These are phyloP conservation scores for Mallotus japonicus DNA, from an alignment of 441 rosid species.

Conservation along the genomic window DNA sequence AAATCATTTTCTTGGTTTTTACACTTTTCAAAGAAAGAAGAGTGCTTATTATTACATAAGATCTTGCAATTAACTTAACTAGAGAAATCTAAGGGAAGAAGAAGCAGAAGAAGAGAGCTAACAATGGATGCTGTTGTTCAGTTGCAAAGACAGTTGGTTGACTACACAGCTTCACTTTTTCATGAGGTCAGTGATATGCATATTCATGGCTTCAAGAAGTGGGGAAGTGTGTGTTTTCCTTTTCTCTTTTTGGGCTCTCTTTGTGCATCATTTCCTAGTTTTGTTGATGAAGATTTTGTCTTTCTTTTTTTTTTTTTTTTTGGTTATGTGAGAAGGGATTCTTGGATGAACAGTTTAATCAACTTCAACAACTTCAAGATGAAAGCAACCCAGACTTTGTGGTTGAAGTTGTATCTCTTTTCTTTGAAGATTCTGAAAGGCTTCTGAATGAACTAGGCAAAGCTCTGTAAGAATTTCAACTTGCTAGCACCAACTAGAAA, in stretches of 20 bases:
- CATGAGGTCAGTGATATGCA: slow-evolving; percentile 38
- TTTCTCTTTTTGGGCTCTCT: background rate
- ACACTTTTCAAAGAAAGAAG: slow-evolving; percentile 14
- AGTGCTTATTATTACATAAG: slow-evolving; percentile 15
- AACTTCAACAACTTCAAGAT: slow-evolving; percentile 65
- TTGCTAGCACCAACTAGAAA: too few species aligned
- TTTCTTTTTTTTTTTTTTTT: background rate
- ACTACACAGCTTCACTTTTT: slow-evolving; percentile 45
- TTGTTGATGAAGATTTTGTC: slow-evolving; percentile 9
- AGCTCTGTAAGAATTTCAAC: slow-evolving; percentile 40
- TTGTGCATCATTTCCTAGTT: background rate
- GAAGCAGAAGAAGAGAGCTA: slow-evolving; percentile 1
- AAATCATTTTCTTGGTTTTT: slow-evolving; percentile 20
- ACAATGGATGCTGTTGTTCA: slow-evolving; percentile 44
- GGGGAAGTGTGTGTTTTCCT: background rate
- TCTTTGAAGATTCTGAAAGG: slow-evolving; percentile 62
- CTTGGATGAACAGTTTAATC: slow-evolving; percentile 61
- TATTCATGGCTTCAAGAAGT: background rate
- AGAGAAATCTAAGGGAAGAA: background rate
- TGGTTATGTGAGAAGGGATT: slow-evolving; percentile 38
- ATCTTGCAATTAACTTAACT: slow-evolving; percentile 23
- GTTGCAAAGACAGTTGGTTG: slow-evolving; percentile 48
- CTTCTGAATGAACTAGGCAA: slow-evolving; percentile 54
- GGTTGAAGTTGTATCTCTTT: slow-evolving; percentile 61
- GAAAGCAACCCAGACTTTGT: slow-evolving; percentile 74